Conservation (phyloP, 2,329 filamentous ascomycete species). For the Plenodomus tracheiphilus region DNA sequence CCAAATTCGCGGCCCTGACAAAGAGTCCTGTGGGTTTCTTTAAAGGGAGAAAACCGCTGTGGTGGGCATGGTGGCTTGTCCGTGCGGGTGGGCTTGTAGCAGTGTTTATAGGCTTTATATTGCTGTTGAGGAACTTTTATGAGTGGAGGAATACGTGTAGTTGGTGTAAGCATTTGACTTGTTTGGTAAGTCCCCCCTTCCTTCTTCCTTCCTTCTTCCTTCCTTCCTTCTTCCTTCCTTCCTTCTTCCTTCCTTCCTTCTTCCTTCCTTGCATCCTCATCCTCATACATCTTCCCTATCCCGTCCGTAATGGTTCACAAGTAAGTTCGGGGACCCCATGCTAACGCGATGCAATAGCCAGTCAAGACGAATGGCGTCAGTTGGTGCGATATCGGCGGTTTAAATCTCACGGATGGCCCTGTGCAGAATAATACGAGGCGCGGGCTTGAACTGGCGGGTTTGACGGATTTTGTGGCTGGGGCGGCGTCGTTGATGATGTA, state of each 20-base stretch:
- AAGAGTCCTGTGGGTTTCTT: constrained; percentile 72
- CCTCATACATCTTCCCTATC: no score
- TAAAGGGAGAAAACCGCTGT: constrained; percentile 86
- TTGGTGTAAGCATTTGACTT: constrained; percentile 97
- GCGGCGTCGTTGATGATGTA: constrained; percentile 6
- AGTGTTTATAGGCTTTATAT: constrained; percentile 82
- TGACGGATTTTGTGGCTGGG: constrained; percentile 3
- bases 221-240: no score
- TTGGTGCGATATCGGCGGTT: constrained; percentile 43
- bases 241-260: no score
- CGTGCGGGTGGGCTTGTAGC: constrained; percentile 75
- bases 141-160: constrained; percentile 71
- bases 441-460: not conserved
- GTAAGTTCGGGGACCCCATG: no score
- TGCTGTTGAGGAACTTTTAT: constrained; percentile 92
- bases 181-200: constrained; percentile 72
- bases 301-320: no score
- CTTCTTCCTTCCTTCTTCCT: no score
- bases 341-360: constrained; percentile 11
- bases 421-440: constrained; percentile 6
- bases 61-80: constrained; percentile 98
- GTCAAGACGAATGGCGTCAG: constrained; percentile 30
- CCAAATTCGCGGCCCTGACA: constrained; percentile 48
- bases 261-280: no score
- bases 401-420: constrained; percentile 23